phyloP scores from a whole-genome alignment of 108 stramenopile genomes.

The Parmales sp. region DNA sequence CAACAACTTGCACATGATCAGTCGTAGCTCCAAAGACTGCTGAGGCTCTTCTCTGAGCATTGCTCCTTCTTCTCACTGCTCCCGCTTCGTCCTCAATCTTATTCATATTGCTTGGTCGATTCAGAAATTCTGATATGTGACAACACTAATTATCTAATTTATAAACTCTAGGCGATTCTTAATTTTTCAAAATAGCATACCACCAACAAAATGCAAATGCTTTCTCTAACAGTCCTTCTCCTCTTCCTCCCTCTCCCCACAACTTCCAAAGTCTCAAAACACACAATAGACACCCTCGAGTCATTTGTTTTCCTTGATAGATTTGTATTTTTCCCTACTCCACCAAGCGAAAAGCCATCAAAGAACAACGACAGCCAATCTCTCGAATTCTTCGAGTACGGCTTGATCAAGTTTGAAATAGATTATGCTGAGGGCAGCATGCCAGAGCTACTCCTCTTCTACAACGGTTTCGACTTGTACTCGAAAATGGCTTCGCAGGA shows the following conservation, averaged over 20 bases:
- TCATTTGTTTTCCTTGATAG: not conserved
- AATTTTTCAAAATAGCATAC: too few species aligned
- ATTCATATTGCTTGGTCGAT: too few species aligned
- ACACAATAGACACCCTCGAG: not conserved
- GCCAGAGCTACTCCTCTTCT: not conserved
- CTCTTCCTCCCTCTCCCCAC: not conserved
- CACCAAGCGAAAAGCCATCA: not conserved
- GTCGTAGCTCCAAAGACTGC: too few species aligned
- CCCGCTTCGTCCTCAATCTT: too few species aligned
- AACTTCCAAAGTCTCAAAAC: not conserved
- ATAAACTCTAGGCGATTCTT: too few species aligned
- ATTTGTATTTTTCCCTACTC: conserved; percentile 1
- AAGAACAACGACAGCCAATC: not conserved
- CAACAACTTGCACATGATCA: too few species aligned
- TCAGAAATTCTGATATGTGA: too few species aligned
- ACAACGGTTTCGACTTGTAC: not conserved
- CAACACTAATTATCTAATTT: too few species aligned
- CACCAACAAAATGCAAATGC: too few species aligned
- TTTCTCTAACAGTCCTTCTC: too few species aligned
- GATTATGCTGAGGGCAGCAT: not conserved
- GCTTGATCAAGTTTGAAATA: not conserved
- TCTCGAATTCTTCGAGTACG: not conserved
- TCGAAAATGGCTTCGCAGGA: not conserved
- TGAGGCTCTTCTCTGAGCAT: too few species aligned
- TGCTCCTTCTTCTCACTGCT: too few species aligned